Percentiles rank a stretch among this genome's conserved stretches.
Evolutionary conservation across 768 basidiomycete genomes (phyloP).

Genomic region (Multifurca ochricompacta): DNA sequence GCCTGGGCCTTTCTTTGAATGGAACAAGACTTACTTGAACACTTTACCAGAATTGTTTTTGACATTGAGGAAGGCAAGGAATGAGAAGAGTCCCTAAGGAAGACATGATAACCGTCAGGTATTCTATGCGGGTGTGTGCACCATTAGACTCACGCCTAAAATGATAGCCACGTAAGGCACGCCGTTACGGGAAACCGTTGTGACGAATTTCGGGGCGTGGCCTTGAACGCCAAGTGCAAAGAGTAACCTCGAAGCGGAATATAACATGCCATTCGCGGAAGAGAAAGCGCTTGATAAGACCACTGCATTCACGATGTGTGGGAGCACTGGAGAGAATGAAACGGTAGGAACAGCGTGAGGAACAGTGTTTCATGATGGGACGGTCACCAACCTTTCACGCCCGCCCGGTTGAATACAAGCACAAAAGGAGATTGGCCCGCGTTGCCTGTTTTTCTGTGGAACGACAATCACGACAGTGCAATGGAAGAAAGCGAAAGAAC

Average conservation of each 20-base stretch:
- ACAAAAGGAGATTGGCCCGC: slow-evolving; percentile 21
- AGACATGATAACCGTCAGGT: neutral
- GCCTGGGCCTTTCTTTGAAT: neutral
- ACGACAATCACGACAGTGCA: neutral
- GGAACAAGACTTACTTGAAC: slow-evolving; percentile 8
- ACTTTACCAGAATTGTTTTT: slow-evolving; percentile 11
- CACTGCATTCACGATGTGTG: slow-evolving; percentile 20
- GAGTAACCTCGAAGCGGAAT: slow-evolving; percentile 17
- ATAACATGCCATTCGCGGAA: slow-evolving; percentile 20
- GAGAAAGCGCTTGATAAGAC: slow-evolving; percentile 19
- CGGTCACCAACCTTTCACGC: slow-evolving; percentile 15
- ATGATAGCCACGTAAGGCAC: slow-evolving; percentile 17
- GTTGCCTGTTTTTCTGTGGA: slow-evolving; percentile 13
- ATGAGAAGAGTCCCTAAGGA: slow-evolving; percentile 14
- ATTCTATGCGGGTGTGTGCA: no score
- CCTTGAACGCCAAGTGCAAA: slow-evolving; percentile 17
- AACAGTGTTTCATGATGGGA: neutral
- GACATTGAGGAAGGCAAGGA: slow-evolving; percentile 18
- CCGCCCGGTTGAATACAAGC: slow-evolving; percentile 17
- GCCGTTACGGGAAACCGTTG: slow-evolving; percentile 6
- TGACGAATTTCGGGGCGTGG: slow-evolving; percentile 17
- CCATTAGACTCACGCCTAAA: slow-evolving; percentile 1
- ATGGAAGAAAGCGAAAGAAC: neutral
- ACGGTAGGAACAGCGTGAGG: no score
- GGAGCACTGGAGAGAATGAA: slow-evolving; percentile 7